Evolutionary conservation across 805 yeast genomes (phyloP).

Genomic region (Maudiozyma serrabonitensis): DNA sequence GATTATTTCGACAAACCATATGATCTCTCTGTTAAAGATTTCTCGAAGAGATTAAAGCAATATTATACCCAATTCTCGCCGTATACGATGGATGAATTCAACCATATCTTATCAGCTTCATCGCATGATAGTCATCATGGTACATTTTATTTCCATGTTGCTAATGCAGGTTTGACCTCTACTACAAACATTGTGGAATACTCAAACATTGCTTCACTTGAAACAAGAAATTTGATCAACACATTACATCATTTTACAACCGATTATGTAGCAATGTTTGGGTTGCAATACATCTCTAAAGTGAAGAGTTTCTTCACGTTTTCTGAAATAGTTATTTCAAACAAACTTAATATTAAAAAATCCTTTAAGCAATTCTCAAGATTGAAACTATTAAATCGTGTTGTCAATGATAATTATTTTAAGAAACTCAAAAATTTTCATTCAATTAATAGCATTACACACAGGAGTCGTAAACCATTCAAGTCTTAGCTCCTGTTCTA

Average conservation of each 20-base stretch:
- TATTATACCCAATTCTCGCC: constrained; percentile 33
- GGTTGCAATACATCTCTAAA: constrained; percentile 15
- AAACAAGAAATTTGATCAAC: not conserved
- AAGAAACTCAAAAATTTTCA: not conserved
- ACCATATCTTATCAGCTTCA: not conserved
- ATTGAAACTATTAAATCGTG: not conserved
- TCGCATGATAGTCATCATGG: not conserved
- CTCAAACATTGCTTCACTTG: not conserved
- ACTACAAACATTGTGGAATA: not conserved
- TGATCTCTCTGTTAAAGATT: constrained; percentile 47
- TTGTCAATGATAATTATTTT: not conserved
- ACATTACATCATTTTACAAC: constrained; percentile 16
- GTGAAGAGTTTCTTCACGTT: constrained; percentile 6
- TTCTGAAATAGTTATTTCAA: constrained; percentile 4
- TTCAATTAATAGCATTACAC: not conserved
- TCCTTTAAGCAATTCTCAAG: not conserved
- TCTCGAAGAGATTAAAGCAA: constrained; percentile 44
- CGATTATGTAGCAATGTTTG: constrained; percentile 16
- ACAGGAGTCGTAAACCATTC: not conserved
- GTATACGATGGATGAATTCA: constrained; percentile 17
- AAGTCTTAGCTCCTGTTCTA: too few species aligned
- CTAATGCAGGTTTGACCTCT: constrained; percentile 2
- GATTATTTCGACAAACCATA: constrained; percentile 50
- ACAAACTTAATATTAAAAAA: not conserved
- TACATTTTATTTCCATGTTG: constrained; percentile 2